Evolutionary conservation across 2,329 filamentous ascomycete species (phyloP), one percentile per base, ranked within the genome.

Genomic region (Aspergillus pseudonomiae): DNA sequence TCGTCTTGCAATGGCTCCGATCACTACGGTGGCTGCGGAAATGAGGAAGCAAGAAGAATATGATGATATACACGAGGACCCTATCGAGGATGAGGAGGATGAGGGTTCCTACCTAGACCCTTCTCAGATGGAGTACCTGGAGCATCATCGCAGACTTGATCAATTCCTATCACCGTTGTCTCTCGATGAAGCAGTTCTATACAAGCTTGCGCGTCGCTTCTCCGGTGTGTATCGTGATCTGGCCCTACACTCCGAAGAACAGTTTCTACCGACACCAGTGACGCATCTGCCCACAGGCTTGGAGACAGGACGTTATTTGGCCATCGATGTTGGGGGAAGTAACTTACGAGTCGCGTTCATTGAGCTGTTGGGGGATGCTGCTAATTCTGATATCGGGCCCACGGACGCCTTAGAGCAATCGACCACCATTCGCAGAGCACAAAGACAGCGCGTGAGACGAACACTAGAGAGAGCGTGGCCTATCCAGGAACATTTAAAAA

Each of bases 261-360:
- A 83, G 65, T 83, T 83, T 63, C 68, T 83, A 34, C 81, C 81
- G 19, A 83, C 81, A 0, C 81, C 81, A 0, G 80, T 82, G 24
- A 82, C 81, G 24, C 75, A 76, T 63, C 68, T 83, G 34, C 81
- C 81, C 14, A 83, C 80, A 1, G 84, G 85, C 21, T 77, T 81
- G 66, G 84, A 86, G 70, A 83, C 81, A 6, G 84, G 84, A 45
- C 82, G 80, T 30, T 86, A 86, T 67, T 69, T 86, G 57, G 83
- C 83, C 54, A 86, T 87, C 60, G 84, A 87, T 72, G 83, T 87
- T 41, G 85, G 85, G 52, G 84, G 84, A 6, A 85, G 82, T 60
- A 86, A 86, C 65, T 75, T 87, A 50, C 79, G 85, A 63, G 84
- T 86, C 24, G 84, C 83, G 3, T 86, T 86, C 62, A 84, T 87